Evolutionary conservation across 306 rosid genomes (phyloP), one percentile per base, ranked within the genome.

Genomic region (Comarum palustre): DNA sequence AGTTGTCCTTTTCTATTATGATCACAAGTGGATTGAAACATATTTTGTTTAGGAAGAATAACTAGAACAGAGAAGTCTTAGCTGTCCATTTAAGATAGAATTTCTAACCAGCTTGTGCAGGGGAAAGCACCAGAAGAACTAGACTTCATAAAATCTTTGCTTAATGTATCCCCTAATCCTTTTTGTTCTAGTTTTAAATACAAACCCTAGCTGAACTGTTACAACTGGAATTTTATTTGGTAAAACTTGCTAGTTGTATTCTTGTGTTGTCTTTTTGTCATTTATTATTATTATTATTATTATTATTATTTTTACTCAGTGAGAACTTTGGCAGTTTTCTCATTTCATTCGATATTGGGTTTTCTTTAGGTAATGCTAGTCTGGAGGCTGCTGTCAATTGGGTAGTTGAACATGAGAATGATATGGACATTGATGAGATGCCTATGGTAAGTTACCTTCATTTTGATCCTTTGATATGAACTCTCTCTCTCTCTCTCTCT

Each of bases 381-480:
- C 81, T 94, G 70, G 99, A 94, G 86, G 91, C 89, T 79, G 96
- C 97, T 27, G 86, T 94, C 58, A 89, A 71, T 79, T 94, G 99
- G 99, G 81, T 94, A 72, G 97, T 88, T 51, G 97, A 91, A 80
- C 96, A 90, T 41, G 99, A 94, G 84, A 78, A 86, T 83, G 96
- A 87, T 60, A 61, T 86, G 17, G 93, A 89, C 77, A 83, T 94
- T 69, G 99, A 94, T 73, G 82, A 91, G 86, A 89, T 94, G 91
- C 96, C 97, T 77, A 62, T 84, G 94, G 99, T 94, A 91, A 45
- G 70, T 3, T 45, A 27, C 57, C 63, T 72, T 20, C 59, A 15
- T 69, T 51, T 69, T 67, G 6, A 20, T 72, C 58, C 45, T 65
- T 65, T 62, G 52, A 63, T 71, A 36, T 36, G 41, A 36, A 36